phyloP scores from a whole-genome alignment of 2,329 filamentous ascomycete species.

The Nemania serpens region DNA sequence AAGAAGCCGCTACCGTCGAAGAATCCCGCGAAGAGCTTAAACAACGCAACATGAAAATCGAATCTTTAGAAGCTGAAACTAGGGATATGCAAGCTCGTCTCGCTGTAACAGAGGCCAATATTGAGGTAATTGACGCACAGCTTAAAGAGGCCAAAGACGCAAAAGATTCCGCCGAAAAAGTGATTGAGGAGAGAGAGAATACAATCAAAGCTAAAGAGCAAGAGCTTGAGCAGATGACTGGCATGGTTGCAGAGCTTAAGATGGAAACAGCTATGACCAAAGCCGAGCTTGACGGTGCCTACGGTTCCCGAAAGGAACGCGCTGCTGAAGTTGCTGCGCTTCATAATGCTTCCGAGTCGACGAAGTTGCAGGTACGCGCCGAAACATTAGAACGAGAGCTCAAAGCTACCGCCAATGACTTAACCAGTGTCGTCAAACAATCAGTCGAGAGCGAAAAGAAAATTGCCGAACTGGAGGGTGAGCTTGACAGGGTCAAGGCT shows the following conservation, averaged over 20 bases:
- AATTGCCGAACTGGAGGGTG: conserved; percentile 40
- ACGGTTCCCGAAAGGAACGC: conserved; percentile 62
- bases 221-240: conserved; percentile 47
- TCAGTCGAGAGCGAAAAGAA: conserved; percentile 43
- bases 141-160: conserved; percentile 43
- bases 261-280: conserved; percentile 65
- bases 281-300: conserved; percentile 66
- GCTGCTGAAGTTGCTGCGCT: conserved; percentile 61
- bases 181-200: conserved; percentile 42
- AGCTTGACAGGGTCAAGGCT: conserved; percentile 39
- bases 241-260: conserved; percentile 63
- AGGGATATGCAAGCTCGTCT: conserved; percentile 47
- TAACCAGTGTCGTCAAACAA: conserved; percentile 42
- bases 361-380: conserved; percentile 46
- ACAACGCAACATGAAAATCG: conserved; percentile 51
- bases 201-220: conserved; percentile 49
- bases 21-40: conserved; percentile 47
- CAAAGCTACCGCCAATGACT: conserved; percentile 48
- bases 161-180: conserved; percentile 38
- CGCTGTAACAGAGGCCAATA: conserved; percentile 45
- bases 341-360: conserved; percentile 50
- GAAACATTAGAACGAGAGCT: conserved; percentile 69
- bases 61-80: conserved; percentile 49
- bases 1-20: conserved; percentile 44
- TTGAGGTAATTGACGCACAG: conserved; percentile 46